Conservation (phyloP, 106 monocot genomes). For the Triglochin maritima region DNA sequence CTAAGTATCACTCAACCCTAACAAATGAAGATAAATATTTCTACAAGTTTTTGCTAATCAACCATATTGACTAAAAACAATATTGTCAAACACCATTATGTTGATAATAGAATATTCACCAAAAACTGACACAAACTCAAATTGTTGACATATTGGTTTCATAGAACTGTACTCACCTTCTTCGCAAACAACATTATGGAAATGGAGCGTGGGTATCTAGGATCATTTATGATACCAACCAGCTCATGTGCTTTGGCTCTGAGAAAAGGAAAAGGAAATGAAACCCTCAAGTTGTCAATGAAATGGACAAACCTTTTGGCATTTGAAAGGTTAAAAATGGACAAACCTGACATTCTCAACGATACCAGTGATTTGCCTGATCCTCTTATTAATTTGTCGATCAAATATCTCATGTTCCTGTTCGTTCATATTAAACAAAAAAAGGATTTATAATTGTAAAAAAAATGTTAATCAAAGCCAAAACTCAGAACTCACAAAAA, state of each 20-base stretch:
- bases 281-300: background rate
- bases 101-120: no score
- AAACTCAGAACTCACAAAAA: background rate
- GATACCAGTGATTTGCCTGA: slow-evolving; percentile 47
- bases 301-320: background rate
- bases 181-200: slow-evolving; percentile 17
- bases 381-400: slow-evolving; percentile 37
- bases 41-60: no score
- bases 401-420: slow-evolving; percentile 50
- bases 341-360: slow-evolving; percentile 59
- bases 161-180: slow-evolving; percentile 4
- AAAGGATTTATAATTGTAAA: background rate
- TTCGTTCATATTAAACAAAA: no score
- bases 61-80: no score
- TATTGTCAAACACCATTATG: no score
- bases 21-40: no score
- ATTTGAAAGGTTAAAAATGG: background rate
- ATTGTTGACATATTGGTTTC: no score
- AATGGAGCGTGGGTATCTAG: slow-evolving; percentile 6
- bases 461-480: background rate
- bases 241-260: slow-evolving; percentile 18
- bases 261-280: background rate
- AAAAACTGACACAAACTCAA: no score
- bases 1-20: no score
- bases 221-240: slow-evolving; percentile 10